Percentiles rank a stretch among this genome's conserved stretches.
These are phyloP conservation scores for Botrytis tulipae DNA, from an alignment of 2,329 filamentous ascomycete species.

Conservation along the genomic window DNA sequence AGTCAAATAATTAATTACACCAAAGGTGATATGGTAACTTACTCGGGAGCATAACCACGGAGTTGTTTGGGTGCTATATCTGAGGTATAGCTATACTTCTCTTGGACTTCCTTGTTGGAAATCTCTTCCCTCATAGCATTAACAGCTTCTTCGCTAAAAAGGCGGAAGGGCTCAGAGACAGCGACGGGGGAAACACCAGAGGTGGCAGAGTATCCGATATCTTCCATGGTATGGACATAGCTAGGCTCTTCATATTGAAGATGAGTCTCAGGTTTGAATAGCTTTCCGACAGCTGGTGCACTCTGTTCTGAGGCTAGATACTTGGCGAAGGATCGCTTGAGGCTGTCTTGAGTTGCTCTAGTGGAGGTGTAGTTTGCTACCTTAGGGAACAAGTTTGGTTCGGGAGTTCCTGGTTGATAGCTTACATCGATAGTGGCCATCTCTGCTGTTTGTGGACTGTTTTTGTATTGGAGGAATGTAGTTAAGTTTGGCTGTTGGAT, in stretches of 20 bases:
- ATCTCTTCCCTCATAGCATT: constrained; percentile 61
- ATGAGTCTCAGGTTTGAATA: constrained; percentile 56
- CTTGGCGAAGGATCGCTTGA: constrained; percentile 38
- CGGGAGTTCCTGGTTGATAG: constrained; percentile 29
- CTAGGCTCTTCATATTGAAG: constrained; percentile 51
- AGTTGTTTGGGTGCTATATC: constrained; percentile 57
- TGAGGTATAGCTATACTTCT: constrained; percentile 57
- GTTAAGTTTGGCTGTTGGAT: not conserved
- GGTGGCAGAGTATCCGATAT: constrained; percentile 54
- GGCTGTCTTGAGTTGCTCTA: constrained; percentile 35
- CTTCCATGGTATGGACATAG: constrained; percentile 58
- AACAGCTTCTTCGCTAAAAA: constrained; percentile 62
- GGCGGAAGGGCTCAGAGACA: constrained; percentile 62
- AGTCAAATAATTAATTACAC: constrained; percentile 15
- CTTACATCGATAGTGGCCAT: constrained; percentile 36
- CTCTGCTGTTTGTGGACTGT: not conserved
- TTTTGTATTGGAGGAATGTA: not conserved
- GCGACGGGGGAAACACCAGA: constrained; percentile 61
- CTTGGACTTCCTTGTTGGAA: constrained; percentile 54
- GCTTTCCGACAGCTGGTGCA: constrained; percentile 32
- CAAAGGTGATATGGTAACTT: constrained; percentile 37
- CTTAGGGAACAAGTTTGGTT: constrained; percentile 30
- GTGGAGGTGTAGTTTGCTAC: constrained; percentile 33
- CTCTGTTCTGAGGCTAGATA: constrained; percentile 37
- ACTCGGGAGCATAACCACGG: constrained; percentile 56